Percentiles rank a stretch among this genome's conserved stretches.
Evolutionary conservation across 2,329 filamentous ascomycete species (phyloP).

Genomic region (Colletotrichum paranaense): DNA sequence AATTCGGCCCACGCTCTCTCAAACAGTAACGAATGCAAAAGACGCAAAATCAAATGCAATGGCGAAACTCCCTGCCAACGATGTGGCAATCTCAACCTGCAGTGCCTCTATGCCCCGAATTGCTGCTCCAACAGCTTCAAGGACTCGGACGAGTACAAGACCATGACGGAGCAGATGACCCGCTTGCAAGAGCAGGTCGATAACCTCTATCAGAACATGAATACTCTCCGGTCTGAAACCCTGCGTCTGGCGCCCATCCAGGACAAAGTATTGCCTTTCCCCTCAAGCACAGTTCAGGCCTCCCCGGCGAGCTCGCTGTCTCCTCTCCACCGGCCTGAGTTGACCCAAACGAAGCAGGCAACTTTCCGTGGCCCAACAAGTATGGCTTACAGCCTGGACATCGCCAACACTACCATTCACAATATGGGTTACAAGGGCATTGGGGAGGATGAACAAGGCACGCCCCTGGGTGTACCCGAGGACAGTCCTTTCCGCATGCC

Average conservation of each 20-base stretch:
- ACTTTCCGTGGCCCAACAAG: constrained; percentile 88
- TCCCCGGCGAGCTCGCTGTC: constrained; percentile 58
- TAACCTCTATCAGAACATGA: constrained; percentile 78
- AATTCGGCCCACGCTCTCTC: constrained; percentile 13
- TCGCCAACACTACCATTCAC: constrained; percentile 87
- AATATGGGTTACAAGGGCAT: constrained; percentile 86
- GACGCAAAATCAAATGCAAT: constrained; percentile 82
- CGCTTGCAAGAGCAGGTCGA: constrained; percentile 88
- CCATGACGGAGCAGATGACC: constrained; percentile 79
- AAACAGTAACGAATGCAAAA: constrained; percentile 76
- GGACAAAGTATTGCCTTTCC: constrained; percentile 50
- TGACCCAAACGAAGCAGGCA: constrained; percentile 65
- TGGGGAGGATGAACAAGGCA: constrained; percentile 72
- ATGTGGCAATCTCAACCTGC: constrained; percentile 75
- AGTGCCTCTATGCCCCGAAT: constrained; percentile 74
- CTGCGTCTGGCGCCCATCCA: constrained; percentile 56
- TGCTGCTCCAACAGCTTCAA: constrained; percentile 84
- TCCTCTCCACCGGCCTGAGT: constrained; percentile 55
- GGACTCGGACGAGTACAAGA: constrained; percentile 90
- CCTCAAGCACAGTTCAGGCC: constrained; percentile 51
- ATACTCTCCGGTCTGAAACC: constrained; percentile 70
- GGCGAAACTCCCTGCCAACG: constrained; percentile 75
- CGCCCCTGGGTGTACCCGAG: constrained; percentile 33
- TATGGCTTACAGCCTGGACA: constrained; percentile 84
- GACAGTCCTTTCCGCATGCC: constrained; percentile 22